These are phyloP conservation scores for Triangularia verruculosa DNA, from an alignment of 2,329 filamentous ascomycete species.

Conservation along the genomic window DNA sequence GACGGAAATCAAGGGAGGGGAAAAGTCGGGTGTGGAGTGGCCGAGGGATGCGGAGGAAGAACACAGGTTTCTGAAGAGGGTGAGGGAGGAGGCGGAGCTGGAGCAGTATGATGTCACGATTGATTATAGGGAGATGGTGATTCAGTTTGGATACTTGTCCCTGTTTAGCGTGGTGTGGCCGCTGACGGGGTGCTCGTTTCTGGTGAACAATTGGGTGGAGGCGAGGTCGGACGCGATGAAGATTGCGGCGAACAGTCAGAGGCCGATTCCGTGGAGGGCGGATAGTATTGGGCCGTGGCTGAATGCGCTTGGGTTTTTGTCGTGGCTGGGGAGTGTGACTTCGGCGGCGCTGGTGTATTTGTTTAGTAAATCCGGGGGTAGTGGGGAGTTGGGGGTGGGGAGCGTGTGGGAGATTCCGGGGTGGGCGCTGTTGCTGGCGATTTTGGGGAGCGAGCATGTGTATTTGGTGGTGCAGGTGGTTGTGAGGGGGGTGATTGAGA, in stretches of 20 bases:
- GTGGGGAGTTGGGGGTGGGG: conserved; percentile 50
- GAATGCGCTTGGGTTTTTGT: conserved; percentile 79
- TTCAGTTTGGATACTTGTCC: conserved; percentile 82
- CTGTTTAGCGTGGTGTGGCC: conserved; percentile 95
- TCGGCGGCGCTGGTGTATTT: conserved; percentile 86
- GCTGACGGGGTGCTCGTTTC: conserved; percentile 81
- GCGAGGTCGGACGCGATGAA: conserved; percentile 92
- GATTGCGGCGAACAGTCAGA: conserved; percentile 83
- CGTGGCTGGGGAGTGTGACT: conserved; percentile 88
- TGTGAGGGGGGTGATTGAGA: conserved; percentile 70
- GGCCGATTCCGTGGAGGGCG: conserved; percentile 83
- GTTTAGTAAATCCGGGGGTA: conserved; percentile 69
- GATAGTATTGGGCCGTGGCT: conserved; percentile 96
- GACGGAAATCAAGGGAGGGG: conserved; percentile 52
- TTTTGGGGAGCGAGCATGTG: conserved; percentile 84
- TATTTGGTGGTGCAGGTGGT: conserved; percentile 76
- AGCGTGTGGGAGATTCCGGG: conserved; percentile 67
- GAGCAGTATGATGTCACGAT: conserved; percentile 83
- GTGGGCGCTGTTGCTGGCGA: conserved; percentile 77
- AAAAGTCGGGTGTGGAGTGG: conserved; percentile 29
- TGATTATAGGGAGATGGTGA: conserved; percentile 91
- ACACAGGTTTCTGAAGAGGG: conserved; percentile 72
- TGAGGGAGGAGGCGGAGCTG: conserved; percentile 79
- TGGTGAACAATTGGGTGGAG: conserved; percentile 96
- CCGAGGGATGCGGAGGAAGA: conserved; percentile 73